phyloP scores from a whole-genome alignment of 176 grass and related monocot genomes.

The sorghum (Sorghum bicolor) region Sorghum_bicolor_NCBIv3 NC_012877.2:5218501-5219000 shows the following conservation, averaged over 20 bases:
- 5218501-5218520: constrained; percentile 78
- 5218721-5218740: background rate
- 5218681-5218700: constrained; percentile 72
- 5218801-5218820: background rate
- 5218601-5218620: constrained; percentile 73
- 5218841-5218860: background rate
- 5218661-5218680: constrained; percentile 55
- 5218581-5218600: constrained; percentile 75
- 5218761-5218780: background rate
- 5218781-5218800: background rate
- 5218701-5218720: constrained; percentile 73
- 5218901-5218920: background rate
- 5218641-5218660: constrained; percentile 64
- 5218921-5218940: background rate
- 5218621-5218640: constrained; percentile 65
- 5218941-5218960: background rate
- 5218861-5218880: background rate
- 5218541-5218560: constrained; percentile 71
- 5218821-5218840: background rate
- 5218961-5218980: background rate
- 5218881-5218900: background rate
- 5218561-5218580: constrained; percentile 73
- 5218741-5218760: background rate
- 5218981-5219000: background rate
- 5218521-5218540: constrained; percentile 77